A percentile compares a stretch with the other conserved stretches of the same genome.
phyloP scores from a whole-genome alignment of 257 asterid genomes.

The Osmanthus fragrans region DNA sequence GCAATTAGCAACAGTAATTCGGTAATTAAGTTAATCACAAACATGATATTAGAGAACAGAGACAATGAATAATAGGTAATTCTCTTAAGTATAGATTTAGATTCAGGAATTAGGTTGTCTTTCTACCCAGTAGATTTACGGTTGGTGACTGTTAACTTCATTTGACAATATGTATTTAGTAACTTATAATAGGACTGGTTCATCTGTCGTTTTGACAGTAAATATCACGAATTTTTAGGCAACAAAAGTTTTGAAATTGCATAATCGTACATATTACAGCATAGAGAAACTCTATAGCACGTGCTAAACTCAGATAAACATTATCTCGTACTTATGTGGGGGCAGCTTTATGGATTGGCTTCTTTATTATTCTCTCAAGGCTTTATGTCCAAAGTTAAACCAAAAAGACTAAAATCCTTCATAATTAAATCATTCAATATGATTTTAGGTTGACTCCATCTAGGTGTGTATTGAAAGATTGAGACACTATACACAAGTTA shows the following conservation, averaged over 20 bases:
- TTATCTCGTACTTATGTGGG: neutral
- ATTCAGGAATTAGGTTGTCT: neutral
- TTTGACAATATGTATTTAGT: neutral
- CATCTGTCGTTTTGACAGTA: neutral
- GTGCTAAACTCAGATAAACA: neutral
- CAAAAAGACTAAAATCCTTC: neutral
- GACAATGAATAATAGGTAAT: slow-evolving; percentile 7
- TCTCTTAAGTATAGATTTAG: neutral
- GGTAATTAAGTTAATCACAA: neutral
- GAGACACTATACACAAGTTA: slow-evolving; percentile 17
- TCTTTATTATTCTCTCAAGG: neutral
- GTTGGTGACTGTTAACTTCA: neutral
- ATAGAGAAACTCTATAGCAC: neutral
- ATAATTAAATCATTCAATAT: neutral
- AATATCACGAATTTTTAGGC: neutral
- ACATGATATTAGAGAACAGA: neutral
- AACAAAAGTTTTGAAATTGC: neutral
- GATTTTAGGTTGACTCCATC: neutral
- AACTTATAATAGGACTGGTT: neutral
- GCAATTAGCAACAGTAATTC: neutral
- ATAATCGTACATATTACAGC: neutral
- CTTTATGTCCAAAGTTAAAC: neutral
- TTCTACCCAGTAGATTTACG: neutral
- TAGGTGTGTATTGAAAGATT: neutral
- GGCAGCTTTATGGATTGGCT: neutral